These are phyloP conservation scores for Rubia yunnanensis DNA, from an alignment of 257 asterid genomes.

Conservation along the genomic window DNA sequence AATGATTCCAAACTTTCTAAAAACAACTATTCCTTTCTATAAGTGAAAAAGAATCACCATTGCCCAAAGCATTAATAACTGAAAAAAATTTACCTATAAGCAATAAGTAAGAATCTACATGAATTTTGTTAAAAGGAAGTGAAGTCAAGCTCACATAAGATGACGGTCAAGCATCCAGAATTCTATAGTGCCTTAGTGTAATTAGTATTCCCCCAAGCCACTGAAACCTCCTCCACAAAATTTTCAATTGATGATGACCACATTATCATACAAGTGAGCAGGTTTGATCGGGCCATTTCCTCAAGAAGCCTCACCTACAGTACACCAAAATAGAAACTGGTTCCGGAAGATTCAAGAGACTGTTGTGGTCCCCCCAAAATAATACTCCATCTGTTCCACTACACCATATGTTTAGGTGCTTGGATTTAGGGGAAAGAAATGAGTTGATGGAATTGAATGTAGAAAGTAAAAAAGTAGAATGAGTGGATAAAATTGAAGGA, in stretches of 20 bases:
- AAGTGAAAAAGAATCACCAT: background rate
- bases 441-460: too few relatives aligned
- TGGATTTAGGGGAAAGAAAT: too few relatives aligned
- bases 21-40: background rate
- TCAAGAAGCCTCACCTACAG: slow-evolving; percentile 51
- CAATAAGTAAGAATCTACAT: background rate
- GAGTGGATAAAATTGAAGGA: too few relatives aligned
- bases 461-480: too few relatives aligned
- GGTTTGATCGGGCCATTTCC: slow-evolving; percentile 40
- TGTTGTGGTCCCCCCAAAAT: too few relatives aligned
- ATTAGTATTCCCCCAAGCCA: slow-evolving; percentile 39
- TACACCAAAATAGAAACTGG: too few relatives aligned
- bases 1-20: background rate
- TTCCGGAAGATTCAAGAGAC: too few relatives aligned
- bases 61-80: background rate
- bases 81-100: background rate
- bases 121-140: background rate
- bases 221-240: slow-evolving; percentile 33
- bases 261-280: slow-evolving; percentile 31
- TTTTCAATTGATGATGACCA: slow-evolving; percentile 37
- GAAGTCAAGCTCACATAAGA: slow-evolving; percentile 49
- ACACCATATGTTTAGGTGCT: too few relatives aligned
- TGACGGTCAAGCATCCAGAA: slow-evolving; percentile 45
- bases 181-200: slow-evolving; percentile 24
- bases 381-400: too few relatives aligned